Percentiles rank a stretch among this genome's conserved stretches.
phyloP scores from a whole-genome alignment of 2,329 filamentous ascomycete genomes.

The Gyromitra esculenta region DNA sequence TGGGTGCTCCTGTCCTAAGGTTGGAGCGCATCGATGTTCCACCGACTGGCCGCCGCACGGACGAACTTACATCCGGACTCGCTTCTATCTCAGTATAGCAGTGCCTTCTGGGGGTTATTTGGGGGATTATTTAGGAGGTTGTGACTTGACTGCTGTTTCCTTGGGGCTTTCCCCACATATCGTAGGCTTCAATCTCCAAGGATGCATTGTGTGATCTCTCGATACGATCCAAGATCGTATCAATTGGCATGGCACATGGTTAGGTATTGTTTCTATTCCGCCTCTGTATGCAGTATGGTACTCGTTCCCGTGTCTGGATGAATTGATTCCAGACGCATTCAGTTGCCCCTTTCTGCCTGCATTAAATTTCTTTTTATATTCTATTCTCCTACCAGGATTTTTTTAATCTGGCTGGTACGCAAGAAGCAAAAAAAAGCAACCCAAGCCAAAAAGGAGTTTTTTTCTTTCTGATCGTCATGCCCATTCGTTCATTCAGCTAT shows the following conservation, averaged over 20 bases:
- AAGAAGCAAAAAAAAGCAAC: slow-evolving; percentile 3
- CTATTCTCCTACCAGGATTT: slow-evolving; percentile 3
- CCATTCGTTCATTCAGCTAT: slow-evolving; percentile 2
- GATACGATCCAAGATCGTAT: slow-evolving; percentile 9
- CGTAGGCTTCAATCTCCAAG: not conserved
- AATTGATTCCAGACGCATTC: slow-evolving; percentile 21
- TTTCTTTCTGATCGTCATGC: not conserved
- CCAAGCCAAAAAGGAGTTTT: not conserved
- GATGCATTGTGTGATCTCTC: not conserved
- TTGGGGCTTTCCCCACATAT: not conserved
- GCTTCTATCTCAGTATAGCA: not conserved
- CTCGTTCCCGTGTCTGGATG: slow-evolving; percentile 17
- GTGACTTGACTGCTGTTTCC: not conserved
- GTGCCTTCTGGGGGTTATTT: not conserved
- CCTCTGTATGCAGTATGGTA: slow-evolving; percentile 25
- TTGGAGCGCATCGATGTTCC: not conserved
- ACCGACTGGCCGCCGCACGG: not conserved
- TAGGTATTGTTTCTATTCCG: not conserved
- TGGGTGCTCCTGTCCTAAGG: not conserved
- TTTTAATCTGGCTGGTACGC: not conserved
- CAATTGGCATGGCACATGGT: not conserved
- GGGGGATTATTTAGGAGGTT: not conserved
- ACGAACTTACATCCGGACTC: not conserved
- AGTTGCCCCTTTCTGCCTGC: slow-evolving; percentile 29
- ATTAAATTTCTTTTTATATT: slow-evolving; percentile 22